Evolutionary conservation across 805 yeast species (phyloP).

Genomic region (Wickerhamomyces tratensis): DNA sequence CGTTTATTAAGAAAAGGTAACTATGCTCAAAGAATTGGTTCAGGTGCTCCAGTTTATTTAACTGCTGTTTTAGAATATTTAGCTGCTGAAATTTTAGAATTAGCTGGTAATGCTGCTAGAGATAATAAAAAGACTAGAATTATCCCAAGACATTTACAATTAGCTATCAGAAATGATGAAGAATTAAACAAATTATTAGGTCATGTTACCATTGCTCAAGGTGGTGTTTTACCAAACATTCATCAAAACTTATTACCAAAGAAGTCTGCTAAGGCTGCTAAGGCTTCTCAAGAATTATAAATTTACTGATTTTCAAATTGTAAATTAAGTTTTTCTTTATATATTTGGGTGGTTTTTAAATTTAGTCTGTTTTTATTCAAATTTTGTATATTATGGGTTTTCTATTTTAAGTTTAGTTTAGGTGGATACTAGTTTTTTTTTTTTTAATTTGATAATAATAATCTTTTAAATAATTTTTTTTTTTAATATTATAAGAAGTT

Average conservation of each 20-base stretch:
- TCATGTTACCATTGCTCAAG: conserved; percentile 76
- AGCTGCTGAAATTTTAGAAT: conserved; percentile 75
- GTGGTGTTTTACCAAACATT: conserved; percentile 83
- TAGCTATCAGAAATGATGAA: conserved; percentile 81
- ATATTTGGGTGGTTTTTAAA: not conserved
- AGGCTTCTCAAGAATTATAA: conserved; percentile 32
- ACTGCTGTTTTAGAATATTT: conserved; percentile 76
- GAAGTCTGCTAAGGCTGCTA: conserved; percentile 33
- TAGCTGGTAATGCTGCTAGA: conserved; percentile 83
- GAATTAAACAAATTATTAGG: conserved; percentile 67
- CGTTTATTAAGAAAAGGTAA: conserved; percentile 59
- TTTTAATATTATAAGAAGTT: too few relatives aligned
- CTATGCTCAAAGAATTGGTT: conserved; percentile 86
- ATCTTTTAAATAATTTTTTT: too few relatives aligned
- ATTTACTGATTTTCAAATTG: conserved; percentile 1
- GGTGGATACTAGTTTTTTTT: too few relatives aligned
- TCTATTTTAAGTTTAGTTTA: too few relatives aligned
- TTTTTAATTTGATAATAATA: too few relatives aligned
- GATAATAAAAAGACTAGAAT: conserved; percentile 84
- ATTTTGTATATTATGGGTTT: not conserved
- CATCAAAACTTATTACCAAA: conserved; percentile 64
- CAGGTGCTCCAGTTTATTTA: conserved; percentile 81
- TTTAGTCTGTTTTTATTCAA: not conserved
- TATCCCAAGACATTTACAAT: conserved; percentile 76
- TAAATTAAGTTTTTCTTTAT: too few relatives aligned